A percentile compares a stretch with the other conserved stretches of the same genome.
These are phyloP conservation scores for Neckera pumila DNA, from an alignment of 225 moss, liverwort and hornwort species.

Conservation along the genomic window DNA sequence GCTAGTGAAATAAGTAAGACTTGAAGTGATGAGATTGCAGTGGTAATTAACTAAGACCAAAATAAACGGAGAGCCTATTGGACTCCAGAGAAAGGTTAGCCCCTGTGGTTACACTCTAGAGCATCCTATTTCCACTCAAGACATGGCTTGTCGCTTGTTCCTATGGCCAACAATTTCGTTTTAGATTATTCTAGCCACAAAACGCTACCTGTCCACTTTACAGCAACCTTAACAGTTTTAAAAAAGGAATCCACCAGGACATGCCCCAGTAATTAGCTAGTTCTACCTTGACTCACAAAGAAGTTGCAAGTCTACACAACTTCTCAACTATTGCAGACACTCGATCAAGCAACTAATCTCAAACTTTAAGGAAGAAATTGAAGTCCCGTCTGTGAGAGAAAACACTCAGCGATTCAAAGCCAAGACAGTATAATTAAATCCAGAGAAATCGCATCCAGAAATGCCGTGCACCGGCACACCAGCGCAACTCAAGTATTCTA, in stretches of 20 bases:
- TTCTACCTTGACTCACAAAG: background rate
- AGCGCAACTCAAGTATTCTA: background rate
- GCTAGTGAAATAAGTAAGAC: background rate
- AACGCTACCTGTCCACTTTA: too few species aligned
- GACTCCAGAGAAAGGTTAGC: too few species aligned
- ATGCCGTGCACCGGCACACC: fast-evolving
- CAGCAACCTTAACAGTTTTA: background rate
- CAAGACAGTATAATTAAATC: background rate
- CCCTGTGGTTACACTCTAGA: too few species aligned
- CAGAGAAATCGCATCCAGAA: background rate
- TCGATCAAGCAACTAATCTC: background rate
- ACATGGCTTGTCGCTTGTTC: background rate
- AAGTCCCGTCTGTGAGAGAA: background rate
- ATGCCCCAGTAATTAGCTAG: background rate
- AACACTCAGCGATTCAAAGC: background rate
- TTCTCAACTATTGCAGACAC: background rate
- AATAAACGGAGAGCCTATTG: too few species aligned
- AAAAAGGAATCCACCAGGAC: background rate
- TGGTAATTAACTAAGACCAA: background rate
- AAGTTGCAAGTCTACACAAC: background rate
- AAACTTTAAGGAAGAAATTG: background rate
- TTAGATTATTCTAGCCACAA: too few species aligned
- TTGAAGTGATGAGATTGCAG: background rate
- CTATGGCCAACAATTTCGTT: background rate
- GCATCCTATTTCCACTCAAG: too few species aligned